Evolutionary conservation across 331 rosid genomes (phyloP).

Genomic region (Malus hybrid): DNA sequence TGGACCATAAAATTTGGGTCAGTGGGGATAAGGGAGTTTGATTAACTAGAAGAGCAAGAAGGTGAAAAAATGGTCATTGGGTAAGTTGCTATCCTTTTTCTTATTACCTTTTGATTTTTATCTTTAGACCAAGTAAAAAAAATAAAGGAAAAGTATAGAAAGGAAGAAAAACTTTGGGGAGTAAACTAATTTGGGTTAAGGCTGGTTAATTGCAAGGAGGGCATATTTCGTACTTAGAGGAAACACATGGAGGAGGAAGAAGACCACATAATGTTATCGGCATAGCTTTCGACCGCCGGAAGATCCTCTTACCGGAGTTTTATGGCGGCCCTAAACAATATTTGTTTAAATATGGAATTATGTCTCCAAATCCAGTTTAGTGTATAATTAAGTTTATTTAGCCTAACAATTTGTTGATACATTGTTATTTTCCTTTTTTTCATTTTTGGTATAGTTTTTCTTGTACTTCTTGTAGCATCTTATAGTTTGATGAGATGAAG

Average conservation of each 20-base stretch:
- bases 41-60: conserved; percentile 1
- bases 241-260: not conserved
- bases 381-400: not conserved
- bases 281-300: not conserved
- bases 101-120: not conserved
- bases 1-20: not conserved
- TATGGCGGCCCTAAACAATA: not conserved
- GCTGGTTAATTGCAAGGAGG: not conserved
- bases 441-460: not conserved
- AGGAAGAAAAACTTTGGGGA: not conserved
- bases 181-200: not conserved
- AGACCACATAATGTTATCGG: not conserved
- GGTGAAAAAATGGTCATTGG: conserved; percentile 6
- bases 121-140: not conserved
- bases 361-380: not conserved
- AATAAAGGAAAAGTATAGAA: not conserved
- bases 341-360: not conserved
- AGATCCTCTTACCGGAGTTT: not conserved
- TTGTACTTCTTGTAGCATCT: not conserved
- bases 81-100: not conserved
- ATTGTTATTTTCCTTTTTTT: not conserved
- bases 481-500: not conserved
- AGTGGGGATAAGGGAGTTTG: not conserved
- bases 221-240: not conserved
- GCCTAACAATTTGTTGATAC: not conserved